These are phyloP conservation scores for Kalmusia sp. DNA, from an alignment of 2,329 filamentous ascomycete genomes.

Conservation along the genomic window DNA sequence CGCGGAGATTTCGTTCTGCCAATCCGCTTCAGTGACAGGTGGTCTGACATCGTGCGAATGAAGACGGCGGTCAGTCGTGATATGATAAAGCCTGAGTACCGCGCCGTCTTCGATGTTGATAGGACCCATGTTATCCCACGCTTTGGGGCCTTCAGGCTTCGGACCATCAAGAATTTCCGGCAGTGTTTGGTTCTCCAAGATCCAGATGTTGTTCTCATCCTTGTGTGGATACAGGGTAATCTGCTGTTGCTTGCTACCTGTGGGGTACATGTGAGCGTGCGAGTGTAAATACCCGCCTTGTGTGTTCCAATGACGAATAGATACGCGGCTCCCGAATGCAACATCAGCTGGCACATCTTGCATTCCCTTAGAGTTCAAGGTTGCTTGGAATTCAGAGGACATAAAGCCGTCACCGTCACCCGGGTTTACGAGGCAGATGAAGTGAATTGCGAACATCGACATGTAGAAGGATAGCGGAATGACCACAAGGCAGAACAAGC, in stretches of 20 bases:
- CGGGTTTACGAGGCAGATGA: constrained; percentile 89
- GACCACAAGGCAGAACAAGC: constrained; percentile 88
- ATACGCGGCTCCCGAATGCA: constrained; percentile 83
- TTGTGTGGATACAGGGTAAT: constrained; percentile 98
- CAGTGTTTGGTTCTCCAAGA: constrained; percentile 95
- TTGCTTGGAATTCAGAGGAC: constrained; percentile 99
- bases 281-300: constrained; percentile 98
- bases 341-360: constrained; percentile 93
- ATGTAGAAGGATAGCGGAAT: constrained; percentile 92
- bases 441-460: constrained; percentile 97
- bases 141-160: constrained; percentile 78
- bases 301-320: constrained; percentile 91
- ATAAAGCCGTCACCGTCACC: constrained; percentile 99
- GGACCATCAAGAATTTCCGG: constrained; percentile 78
- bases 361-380: constrained; percentile 96
- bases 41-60: constrained; percentile 92
- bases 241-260: constrained; percentile 97
- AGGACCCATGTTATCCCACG: constrained; percentile 79
- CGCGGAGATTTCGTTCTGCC: constrained; percentile 95
- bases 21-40: constrained; percentile 58
- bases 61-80: constrained; percentile 82
- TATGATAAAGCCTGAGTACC: constrained; percentile 83
- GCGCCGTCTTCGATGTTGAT: constrained; percentile 79
- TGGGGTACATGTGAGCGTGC: constrained; percentile 96
- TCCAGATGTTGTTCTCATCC: constrained; percentile 96